Evolutionary conservation across 2,329 filamentous ascomycete species (phyloP).

Genomic region (Exophiala mesophila): DNA sequence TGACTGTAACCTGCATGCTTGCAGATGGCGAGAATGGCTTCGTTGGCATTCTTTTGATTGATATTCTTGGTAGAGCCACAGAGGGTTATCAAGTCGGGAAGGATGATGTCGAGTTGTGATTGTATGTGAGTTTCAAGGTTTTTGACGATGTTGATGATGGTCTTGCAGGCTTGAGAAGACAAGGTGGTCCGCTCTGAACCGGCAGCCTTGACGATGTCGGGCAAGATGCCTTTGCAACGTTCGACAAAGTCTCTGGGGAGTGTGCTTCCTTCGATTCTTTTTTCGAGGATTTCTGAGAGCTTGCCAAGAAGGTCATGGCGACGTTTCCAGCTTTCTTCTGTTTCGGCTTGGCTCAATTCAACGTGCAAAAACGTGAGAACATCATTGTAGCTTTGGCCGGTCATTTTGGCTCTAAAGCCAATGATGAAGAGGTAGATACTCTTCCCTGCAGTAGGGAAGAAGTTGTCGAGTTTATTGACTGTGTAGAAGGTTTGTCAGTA

Average conservation of each 20-base stretch:
- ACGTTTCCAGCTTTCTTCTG: conserved; percentile 25
- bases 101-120: conserved; percentile 23
- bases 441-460: conserved; percentile 12
- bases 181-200: conserved; percentile 26
- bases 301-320: conserved; percentile 22
- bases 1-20: conserved; percentile 72
- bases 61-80: conserved; percentile 91
- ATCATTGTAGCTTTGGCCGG: conserved; percentile 18
- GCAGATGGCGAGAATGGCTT: conserved; percentile 75
- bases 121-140: conserved; percentile 22
- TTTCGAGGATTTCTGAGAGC: conserved; percentile 22
- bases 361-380: conserved; percentile 21
- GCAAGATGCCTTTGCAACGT: conserved; percentile 22
- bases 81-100: conserved; percentile 76
- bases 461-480: conserved; percentile 12
- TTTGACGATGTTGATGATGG: conserved; percentile 17
- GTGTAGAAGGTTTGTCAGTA: conserved; percentile 6
- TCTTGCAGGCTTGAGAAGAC: conserved; percentile 20
- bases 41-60: conserved; percentile 74
- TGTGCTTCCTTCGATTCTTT: conserved; percentile 14
- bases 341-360: conserved; percentile 21
- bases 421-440: conserved; percentile 15
- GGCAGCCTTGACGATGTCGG: conserved; percentile 22
- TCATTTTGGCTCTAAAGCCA: conserved; percentile 21
- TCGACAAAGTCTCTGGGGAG: conserved; percentile 23